Conservation (phyloP, 2,329 filamentous ascomycete species). For the Trichoderma simmonsii region DNA sequence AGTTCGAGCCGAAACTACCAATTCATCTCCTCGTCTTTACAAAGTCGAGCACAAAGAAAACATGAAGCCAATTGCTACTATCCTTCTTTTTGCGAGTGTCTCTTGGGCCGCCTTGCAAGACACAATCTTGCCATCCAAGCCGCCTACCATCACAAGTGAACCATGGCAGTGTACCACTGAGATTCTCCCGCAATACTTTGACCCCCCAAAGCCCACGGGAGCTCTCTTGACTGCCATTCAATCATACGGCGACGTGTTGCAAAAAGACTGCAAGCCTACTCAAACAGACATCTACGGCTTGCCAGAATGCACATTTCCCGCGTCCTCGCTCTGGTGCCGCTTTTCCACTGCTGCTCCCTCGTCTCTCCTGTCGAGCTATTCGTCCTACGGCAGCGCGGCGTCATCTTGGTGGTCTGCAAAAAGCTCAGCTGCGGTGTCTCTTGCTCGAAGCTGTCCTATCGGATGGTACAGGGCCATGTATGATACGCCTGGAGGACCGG, state of each 20-base stretch:
- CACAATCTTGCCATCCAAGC: background rate
- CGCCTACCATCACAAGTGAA: background rate
- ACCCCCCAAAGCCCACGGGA: background rate
- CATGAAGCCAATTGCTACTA: background rate
- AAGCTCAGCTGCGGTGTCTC: background rate
- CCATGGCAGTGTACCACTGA: background rate
- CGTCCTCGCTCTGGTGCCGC: background rate
- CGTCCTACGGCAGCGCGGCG: background rate
- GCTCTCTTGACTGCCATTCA: background rate
- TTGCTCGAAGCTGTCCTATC: background rate
- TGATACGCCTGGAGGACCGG: background rate
- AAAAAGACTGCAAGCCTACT: background rate
- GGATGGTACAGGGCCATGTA: background rate
- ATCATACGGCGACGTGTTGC: background rate
- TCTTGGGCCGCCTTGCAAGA: background rate
- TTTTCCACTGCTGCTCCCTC: background rate
- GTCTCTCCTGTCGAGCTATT: background rate
- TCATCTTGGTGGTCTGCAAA: background rate
- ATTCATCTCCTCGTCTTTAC: background rate
- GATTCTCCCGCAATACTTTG: background rate
- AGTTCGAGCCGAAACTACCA: background rate
- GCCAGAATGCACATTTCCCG: background rate
- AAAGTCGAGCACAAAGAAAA: background rate
- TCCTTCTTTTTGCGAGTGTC: background rate
- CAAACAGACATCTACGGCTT: background rate